Evolutionary conservation across 2,329 filamentous ascomycete species (phyloP), one percentile per base, ranked within the genome.

Genomic region (Davidsoniella eucalypti): DNA sequence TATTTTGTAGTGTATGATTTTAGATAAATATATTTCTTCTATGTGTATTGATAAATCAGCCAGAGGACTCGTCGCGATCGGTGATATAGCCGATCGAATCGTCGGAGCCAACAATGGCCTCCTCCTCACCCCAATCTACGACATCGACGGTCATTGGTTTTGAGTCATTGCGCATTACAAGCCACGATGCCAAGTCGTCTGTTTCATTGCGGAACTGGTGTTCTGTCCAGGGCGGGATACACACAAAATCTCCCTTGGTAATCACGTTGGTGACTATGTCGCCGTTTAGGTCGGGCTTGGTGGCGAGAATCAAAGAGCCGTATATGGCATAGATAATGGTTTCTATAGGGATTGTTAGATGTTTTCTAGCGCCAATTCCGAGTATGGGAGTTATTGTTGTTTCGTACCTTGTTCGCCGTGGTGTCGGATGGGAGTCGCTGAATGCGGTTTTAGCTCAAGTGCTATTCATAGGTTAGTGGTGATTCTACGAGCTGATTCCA

Each of bases 201-300:
- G 72, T 71, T 37, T 83, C 73, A 57, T 86, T 86, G 17, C 79
- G 66, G 49, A 80, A 72, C 60, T 84, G 80, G 62, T 86, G 80
- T 60, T 86, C 80, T 0, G 76, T 75, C 69, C 73, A 84, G 0
- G 80, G 74, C 0, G 82, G 82, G 10, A 86, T 72, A 50, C 84
- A 69, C 2, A 79, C 80, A 61, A 83, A 86, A 60, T 85, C 81
- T 0, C 82, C 82, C 0, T 75, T 68, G 1, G 62, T 62, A 5
- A 87, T 67, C 16, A 73, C 65, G 54, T 81, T 70, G 33, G 72
- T 70, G 54, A 72, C 72, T 1, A 70, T 60, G 26, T 69, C 64
- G 33, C 65, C 65, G 44, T 70, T 71, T 10, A 76, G 71, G 40
- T 71, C 68, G 17, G 76, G 68, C 48, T 70, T 70, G 0, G 72